Base-by-base conservation (phyloP, 768 basidiomycete genomes). In the Boletus eberwhitei region DNA sequence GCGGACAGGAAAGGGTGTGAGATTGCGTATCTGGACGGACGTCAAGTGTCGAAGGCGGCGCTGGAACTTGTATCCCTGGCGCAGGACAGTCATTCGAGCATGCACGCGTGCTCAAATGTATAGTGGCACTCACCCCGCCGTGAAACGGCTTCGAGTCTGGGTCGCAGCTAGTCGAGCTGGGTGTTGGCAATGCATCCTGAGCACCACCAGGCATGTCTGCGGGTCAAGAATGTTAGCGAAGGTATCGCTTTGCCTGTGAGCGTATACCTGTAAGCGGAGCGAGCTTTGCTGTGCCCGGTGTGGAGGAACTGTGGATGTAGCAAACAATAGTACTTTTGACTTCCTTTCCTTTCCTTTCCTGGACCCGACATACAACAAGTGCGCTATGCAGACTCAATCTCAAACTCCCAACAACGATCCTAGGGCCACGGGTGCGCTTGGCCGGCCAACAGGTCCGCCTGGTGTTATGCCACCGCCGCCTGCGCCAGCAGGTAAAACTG, bases 1-100 rank as follows among this genome's bases (percentile, higher is more conserved):
- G 35, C 90, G 84, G 49, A 82, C 82, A 34, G 90, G 90, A 67
- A 90, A 92, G 2, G 88, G 88, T n/a, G 90, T 88, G 36, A 93
- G 74, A 66, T 93, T 93, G 58, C 84, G 82, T 60, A 93, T 77
- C 73, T 90, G 87, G 46, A 93, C 74, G 40, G 82, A 77, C 53
- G 81, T 77, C 54, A 92, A 78, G 73, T 92, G 88, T 60, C 89
- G 82, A 58, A 90, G 76, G 40, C 87, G 85, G 64, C 82, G 82
- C 82, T 89, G 69, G 43, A 66, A 69, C 24, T 26, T 26, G 56
- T 8, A 60, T 36, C 49, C 54, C 69, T 71, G 36, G 50, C 19
- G 29, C n/a, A 48, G 19, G 22, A 54, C 9, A 2, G 42, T 54
- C 32, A 9, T 24, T 53, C 19, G 22, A 52, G 35, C 2, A 34